A percentile compares a stretch with the other conserved stretches of the same genome.
Evolutionary conservation across 2,329 filamentous ascomycete genomes (phyloP).

Genomic region (Zymoseptoria brevis): DNA sequence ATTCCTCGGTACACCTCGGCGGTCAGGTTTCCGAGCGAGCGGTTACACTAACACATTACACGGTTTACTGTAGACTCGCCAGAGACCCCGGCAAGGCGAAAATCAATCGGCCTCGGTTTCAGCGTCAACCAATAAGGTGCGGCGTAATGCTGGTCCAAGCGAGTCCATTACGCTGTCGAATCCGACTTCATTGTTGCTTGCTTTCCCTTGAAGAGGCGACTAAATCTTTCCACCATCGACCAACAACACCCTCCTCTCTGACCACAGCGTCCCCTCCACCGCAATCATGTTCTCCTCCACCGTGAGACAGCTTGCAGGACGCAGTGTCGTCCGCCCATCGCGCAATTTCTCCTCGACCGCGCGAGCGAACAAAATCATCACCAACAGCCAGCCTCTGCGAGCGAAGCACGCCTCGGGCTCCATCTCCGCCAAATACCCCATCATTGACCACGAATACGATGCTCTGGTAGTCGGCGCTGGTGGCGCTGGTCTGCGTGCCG

Average conservation of each 20-base stretch:
- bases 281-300: conserved; percentile 31
- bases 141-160: neutral
- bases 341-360: conserved; percentile 76
- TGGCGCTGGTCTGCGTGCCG: conserved; percentile 71
- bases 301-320: conserved; percentile 29
- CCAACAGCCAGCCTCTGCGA: conserved; percentile 67
- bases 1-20: too few species aligned
- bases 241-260: neutral
- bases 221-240: neutral
- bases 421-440: conserved; percentile 82
- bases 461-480: conserved; percentile 85
- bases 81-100: neutral
- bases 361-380: conserved; percentile 75
- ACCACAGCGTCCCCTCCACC: neutral
- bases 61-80: too few species aligned
- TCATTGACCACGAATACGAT: conserved; percentile 99
- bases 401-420: conserved; percentile 89
- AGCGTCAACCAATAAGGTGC: neutral
- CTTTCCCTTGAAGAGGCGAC: neutral
- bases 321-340: conserved; percentile 31
- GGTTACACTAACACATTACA: too few species aligned
- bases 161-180: neutral
- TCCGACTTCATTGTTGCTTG: neutral
- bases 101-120: neutral
- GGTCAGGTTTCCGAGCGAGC: too few species aligned